Percentiles rank a stretch among this genome's conserved stretches.
These are phyloP conservation scores for Sedum album DNA, from an alignment of 164 flowering plant genomes.

Conservation along the genomic window DNA sequence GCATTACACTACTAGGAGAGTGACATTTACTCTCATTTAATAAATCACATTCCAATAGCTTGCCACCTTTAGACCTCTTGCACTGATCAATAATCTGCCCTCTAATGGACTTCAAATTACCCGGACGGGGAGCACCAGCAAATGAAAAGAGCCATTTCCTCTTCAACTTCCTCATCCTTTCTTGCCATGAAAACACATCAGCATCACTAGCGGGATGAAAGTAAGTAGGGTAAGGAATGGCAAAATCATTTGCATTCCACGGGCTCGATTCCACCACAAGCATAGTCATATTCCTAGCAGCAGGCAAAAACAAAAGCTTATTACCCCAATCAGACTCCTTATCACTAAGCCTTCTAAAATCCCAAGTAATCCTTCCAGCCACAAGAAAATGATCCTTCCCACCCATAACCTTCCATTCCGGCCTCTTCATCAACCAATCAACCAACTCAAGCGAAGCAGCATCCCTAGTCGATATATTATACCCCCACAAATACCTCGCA, in stretches of 20 bases:
- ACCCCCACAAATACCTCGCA: conserved; percentile 86
- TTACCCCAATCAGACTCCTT: conserved; percentile 74
- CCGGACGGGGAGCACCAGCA: conserved; percentile 96
- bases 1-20: conserved; percentile 82
- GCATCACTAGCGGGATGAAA: conserved; percentile 87
- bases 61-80: conserved; percentile 46
- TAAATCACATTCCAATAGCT: conserved; percentile 76
- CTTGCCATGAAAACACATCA: conserved; percentile 81
- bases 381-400: conserved; percentile 92
- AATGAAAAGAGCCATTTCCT: conserved; percentile 80
- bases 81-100: no score
- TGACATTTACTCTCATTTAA: conserved; percentile 91
- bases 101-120: no score
- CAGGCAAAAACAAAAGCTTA: conserved; percentile 79
- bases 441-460: conserved; percentile 74
- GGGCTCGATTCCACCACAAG: no score
- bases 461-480: conserved; percentile 64
- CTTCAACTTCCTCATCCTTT: conserved; percentile 67
- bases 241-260: conserved; percentile 86
- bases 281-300: conserved; percentile 89
- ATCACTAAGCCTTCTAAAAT: conserved; percentile 67
- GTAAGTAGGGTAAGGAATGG: conserved; percentile 90
- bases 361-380: conserved; percentile 94
- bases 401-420: conserved; percentile 78
- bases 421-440: conserved; percentile 65